phyloP scores from a whole-genome alignment of 768 basidiomycete species.

The Pholiota conissans region DNA sequence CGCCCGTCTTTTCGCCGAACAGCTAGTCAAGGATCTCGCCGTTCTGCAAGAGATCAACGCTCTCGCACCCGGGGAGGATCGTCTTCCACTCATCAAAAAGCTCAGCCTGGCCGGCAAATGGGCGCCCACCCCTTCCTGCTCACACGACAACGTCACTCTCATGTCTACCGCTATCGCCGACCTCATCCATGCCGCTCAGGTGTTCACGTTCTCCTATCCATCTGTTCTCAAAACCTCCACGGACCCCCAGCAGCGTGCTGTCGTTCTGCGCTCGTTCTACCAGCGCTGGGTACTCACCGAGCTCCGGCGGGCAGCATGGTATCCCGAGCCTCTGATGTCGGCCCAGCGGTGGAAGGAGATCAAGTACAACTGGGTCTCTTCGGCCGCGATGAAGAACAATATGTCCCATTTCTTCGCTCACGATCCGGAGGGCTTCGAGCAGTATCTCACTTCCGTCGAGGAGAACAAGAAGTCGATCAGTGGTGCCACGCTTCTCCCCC shows the following conservation, averaged over 20 bases:
- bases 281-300: constrained; percentile 60
- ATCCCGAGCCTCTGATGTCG: constrained; percentile 67
- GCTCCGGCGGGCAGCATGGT: constrained; percentile 42
- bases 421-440: constrained; percentile 58
- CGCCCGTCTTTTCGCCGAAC: constrained; percentile 57
- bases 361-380: constrained; percentile 57
- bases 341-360: constrained; percentile 58
- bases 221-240: constrained; percentile 30
- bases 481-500: constrained; percentile 68
- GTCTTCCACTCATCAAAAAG: constrained; percentile 32
- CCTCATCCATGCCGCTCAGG: constrained; percentile 44
- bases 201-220: constrained; percentile 23
- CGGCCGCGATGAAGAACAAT: constrained; percentile 63
- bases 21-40: constrained; percentile 48
- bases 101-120: constrained; percentile 68
- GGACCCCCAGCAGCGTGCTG: constrained; percentile 27
- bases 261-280: constrained; percentile 54
- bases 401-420: constrained; percentile 53
- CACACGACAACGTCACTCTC: constrained; percentile 65
- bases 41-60: constrained; percentile 35
- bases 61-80: constrained; percentile 31
- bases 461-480: constrained; percentile 54
- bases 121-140: constrained; percentile 59
- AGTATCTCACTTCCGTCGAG: constrained; percentile 58
- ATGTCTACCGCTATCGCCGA: constrained; percentile 63